Evolutionary conservation across 2,329 filamentous ascomycete genomes (phyloP).

Genomic region (Fusarium temperatum): DNA sequence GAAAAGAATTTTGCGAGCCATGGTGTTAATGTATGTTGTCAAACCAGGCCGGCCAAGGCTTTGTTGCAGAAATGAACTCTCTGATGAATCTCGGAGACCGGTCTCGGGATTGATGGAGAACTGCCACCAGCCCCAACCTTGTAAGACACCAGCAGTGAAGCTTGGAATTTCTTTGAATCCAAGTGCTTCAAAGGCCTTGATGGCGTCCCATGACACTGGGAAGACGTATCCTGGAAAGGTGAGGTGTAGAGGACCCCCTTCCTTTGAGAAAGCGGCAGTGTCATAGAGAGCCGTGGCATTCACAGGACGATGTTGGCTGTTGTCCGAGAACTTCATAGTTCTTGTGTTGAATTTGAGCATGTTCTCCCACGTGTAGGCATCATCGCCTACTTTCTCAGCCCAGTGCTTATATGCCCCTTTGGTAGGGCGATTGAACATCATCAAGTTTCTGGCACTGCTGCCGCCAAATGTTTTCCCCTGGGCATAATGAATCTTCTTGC

Average conservation of each 20-base stretch:
- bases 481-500: background rate
- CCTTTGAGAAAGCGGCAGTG: background rate
- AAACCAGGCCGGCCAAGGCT: background rate
- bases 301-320: background rate
- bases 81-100: conserved; percentile 2
- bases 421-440: background rate
- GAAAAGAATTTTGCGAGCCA: background rate
- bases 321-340: background rate
- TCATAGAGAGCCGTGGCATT: background rate
- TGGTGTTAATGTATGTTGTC: background rate
- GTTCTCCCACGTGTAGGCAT: background rate
- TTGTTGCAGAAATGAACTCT: background rate
- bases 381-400: background rate
- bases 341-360: background rate
- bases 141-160: conserved; percentile 4
- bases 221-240: background rate
- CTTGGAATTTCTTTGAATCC: conserved; percentile 4
- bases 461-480: background rate
- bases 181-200: background rate
- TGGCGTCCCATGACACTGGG: background rate
- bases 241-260: background rate
- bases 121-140: conserved; percentile 12
- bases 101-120: conserved; percentile 12
- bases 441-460: background rate
- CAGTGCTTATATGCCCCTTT: background rate